Evolutionary conservation across 2,329 filamentous ascomycete species (phyloP).

Genomic region (Epichloe sp.): DNA sequence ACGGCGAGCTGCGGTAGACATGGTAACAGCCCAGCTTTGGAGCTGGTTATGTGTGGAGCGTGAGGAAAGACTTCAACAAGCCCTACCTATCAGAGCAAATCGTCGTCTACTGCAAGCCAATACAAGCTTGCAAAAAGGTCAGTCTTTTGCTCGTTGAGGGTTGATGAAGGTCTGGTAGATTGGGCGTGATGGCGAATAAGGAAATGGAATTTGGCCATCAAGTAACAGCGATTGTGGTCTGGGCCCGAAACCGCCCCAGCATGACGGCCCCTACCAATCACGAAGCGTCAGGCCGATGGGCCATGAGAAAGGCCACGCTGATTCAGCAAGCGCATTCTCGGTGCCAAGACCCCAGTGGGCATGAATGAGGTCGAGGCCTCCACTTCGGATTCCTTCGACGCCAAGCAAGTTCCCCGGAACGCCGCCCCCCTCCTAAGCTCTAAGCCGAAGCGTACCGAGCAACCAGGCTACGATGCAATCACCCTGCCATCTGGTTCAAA

Average conservation of each 20-base stretch:
- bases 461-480: not conserved
- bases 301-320: constrained; percentile 4
- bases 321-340: not conserved
- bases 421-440: constrained; percentile 13
- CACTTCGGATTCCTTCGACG: constrained; percentile 3
- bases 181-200: constrained; percentile 9
- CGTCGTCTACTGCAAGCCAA: not conserved
- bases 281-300: not conserved
- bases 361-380: not conserved
- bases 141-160: not conserved
- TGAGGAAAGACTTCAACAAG: not conserved
- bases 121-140: not conserved
- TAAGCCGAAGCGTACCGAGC: constrained; percentile 27
- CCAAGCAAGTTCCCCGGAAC: constrained; percentile 1
- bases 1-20: constrained; percentile 88
- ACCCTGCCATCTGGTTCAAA: not conserved
- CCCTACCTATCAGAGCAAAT: not conserved
- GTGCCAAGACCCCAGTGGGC: not conserved
- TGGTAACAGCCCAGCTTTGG: constrained; percentile 12
- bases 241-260: not conserved
- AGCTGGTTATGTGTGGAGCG: not conserved
- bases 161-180: not conserved
- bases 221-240: not conserved
- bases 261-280: constrained; percentile 13
- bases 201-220: constrained; percentile 16